Conservation (phyloP, 495 filamentous ascomycete genomes). For the Hypoxylon cercidicola region DNA sequence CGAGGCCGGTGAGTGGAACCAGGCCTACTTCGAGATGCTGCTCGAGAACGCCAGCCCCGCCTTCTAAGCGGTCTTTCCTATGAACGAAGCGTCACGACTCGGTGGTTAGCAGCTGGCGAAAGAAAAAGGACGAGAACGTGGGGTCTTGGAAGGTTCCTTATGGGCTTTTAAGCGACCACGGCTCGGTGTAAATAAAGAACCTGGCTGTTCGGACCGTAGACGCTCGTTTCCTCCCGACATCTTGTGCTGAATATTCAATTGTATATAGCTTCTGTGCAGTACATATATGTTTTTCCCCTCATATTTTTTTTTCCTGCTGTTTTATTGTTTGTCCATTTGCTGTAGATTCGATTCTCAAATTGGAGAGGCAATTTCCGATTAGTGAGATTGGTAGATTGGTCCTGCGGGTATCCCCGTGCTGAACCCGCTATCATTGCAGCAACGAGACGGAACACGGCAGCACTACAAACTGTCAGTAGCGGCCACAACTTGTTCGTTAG, state of each 20-base stretch:
- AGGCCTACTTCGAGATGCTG: slow-evolving; percentile 79
- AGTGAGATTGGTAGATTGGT: slow-evolving; percentile 11
- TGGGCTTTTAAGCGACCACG: slow-evolving; percentile 17
- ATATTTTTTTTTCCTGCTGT: slow-evolving; percentile 1
- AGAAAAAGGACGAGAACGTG: slow-evolving; percentile 12
- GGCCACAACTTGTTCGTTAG: too few relatives aligned
- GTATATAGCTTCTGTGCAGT: slow-evolving; percentile 47
- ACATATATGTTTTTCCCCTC: slow-evolving; percentile 28
- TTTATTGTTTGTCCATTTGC: too few relatives aligned
- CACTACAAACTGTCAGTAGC: too few relatives aligned
- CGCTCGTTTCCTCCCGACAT: slow-evolving; percentile 28
- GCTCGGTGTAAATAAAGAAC: slow-evolving; percentile 15
- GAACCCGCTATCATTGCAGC: slow-evolving; percentile 11
- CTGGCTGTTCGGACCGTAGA: slow-evolving; percentile 30
- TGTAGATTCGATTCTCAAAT: too few relatives aligned
- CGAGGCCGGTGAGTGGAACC: slow-evolving; percentile 82
- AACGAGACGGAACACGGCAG: too few relatives aligned
- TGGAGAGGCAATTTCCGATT: not conserved
- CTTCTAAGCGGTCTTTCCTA: slow-evolving; percentile 46
- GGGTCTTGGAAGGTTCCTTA: not conserved
- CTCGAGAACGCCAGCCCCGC: slow-evolving; percentile 73
- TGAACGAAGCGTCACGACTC: slow-evolving; percentile 21
- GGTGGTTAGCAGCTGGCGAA: slow-evolving; percentile 19
- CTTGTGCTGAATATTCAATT: slow-evolving; percentile 41
- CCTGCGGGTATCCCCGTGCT: slow-evolving; percentile 21